These are phyloP conservation scores for Gymnopilus junonius DNA, from an alignment of 768 basidiomycete species.

Conservation along the genomic window DNA sequence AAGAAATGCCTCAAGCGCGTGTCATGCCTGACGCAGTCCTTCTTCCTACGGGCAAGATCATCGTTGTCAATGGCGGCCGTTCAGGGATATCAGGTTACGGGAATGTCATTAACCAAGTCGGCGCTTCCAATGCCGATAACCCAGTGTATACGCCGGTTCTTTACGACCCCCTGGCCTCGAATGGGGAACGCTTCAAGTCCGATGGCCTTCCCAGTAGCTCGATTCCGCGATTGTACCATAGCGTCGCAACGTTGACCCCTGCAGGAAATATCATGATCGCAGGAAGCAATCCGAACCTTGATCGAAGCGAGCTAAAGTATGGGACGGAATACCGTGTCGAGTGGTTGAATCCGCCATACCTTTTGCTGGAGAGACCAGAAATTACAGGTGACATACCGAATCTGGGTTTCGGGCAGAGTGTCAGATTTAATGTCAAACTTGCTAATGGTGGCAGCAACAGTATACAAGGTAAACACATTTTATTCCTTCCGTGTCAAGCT, in stretches of 20 bases:
- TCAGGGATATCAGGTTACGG: slow-evolving; percentile 80
- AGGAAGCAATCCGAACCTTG: slow-evolving; percentile 84
- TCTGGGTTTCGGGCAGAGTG: slow-evolving; percentile 50
- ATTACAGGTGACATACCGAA: slow-evolving; percentile 38
- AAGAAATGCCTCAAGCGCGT: slow-evolving; percentile 74
- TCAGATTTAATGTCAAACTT: slow-evolving; percentile 49
- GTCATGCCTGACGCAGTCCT: slow-evolving; percentile 83
- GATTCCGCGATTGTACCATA: slow-evolving; percentile 82
- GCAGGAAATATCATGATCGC: slow-evolving; percentile 76
- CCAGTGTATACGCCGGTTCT: slow-evolving; percentile 71
- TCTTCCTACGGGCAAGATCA: slow-evolving; percentile 73
- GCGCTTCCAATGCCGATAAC: slow-evolving; percentile 77
- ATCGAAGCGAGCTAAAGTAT: slow-evolving; percentile 72
- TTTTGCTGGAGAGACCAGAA: slow-evolving; percentile 61
- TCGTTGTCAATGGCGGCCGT: slow-evolving; percentile 78
- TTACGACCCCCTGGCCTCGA: slow-evolving; percentile 62
- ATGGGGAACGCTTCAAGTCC: slow-evolving; percentile 61
- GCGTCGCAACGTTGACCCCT: slow-evolving; percentile 81
- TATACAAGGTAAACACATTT: slow-evolving; percentile 50
- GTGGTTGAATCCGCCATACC: slow-evolving; percentile 84
- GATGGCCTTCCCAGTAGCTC: slow-evolving; percentile 63
- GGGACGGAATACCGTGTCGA: slow-evolving; percentile 91
- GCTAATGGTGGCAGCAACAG: slow-evolving; percentile 32
- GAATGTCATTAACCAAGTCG: slow-evolving; percentile 71
- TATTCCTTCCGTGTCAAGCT: background rate